Conservation (phyloP, 2,329 filamentous ascomycete genomes). For the Scedosporium apiospermum region DNA sequence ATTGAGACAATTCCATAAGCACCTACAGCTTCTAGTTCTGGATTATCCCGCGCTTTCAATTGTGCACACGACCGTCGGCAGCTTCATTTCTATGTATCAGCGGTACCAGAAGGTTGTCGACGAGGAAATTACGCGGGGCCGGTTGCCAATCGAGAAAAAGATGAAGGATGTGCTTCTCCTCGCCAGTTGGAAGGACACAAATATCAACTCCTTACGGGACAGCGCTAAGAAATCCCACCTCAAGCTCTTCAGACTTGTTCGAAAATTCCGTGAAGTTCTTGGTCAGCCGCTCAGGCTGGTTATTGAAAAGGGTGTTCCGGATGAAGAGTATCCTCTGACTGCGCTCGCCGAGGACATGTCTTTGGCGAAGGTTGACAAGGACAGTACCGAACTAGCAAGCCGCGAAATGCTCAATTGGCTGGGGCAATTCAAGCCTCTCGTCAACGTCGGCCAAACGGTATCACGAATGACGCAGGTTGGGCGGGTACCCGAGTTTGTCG, state of each 20-base stretch:
- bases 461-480: constrained; percentile 64
- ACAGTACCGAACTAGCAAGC: neutral
- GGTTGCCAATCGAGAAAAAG: constrained; percentile 71
- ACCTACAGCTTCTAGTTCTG: constrained; percentile 51
- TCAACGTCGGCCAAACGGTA: constrained; percentile 59
- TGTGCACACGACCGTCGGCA: constrained; percentile 57
- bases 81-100: constrained; percentile 67
- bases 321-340: constrained; percentile 22
- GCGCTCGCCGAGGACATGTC: constrained; percentile 11
- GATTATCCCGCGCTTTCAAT: constrained; percentile 49
- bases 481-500: constrained; percentile 36
- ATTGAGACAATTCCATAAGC: constrained; percentile 53
- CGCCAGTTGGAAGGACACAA: constrained; percentile 97
- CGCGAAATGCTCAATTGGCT: constrained; percentile 20
- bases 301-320: constrained; percentile 48
- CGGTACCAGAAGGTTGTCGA: constrained; percentile 59
- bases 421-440: constrained; percentile 53
- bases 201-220: constrained; percentile 79
- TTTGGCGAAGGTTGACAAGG: neutral
- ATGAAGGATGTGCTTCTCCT: constrained; percentile 89
- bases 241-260: constrained; percentile 83
- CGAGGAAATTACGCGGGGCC: constrained; percentile 57
- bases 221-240: constrained; percentile 85
- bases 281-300: constrained; percentile 64
- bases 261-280: constrained; percentile 77